These are phyloP conservation scores for Epichloe sibirici DNA, from an alignment of 2,329 filamentous ascomycete species.

Conservation along the genomic window DNA sequence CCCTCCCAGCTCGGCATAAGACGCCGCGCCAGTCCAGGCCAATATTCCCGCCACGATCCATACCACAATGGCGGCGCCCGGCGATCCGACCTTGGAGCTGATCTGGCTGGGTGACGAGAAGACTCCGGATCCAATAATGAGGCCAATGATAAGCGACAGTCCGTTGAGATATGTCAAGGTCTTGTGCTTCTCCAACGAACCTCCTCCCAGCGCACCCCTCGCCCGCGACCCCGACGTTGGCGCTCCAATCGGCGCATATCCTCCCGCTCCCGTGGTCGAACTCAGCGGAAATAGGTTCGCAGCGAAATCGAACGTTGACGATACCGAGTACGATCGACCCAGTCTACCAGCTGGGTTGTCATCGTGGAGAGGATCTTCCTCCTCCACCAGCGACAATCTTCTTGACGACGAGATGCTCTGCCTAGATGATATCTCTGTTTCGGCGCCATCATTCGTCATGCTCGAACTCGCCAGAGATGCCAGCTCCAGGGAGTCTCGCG, in stretches of 20 bases:
- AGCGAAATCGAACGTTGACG: constrained; percentile 92
- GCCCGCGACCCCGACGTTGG: constrained; percentile 44
- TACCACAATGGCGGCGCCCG: constrained; percentile 78
- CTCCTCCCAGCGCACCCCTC: constrained; percentile 48
- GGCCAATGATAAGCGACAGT: constrained; percentile 74
- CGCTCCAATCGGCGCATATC: constrained; percentile 78
- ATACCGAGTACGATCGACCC: constrained; percentile 71
- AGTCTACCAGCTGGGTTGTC: constrained; percentile 37
- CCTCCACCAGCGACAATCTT: constrained; percentile 68
- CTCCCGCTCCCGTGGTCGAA: constrained; percentile 56
- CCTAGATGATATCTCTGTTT: constrained; percentile 56
- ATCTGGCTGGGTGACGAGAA: constrained; percentile 93
- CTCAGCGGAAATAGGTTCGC: constrained; percentile 85
- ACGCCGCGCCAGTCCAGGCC: constrained; percentile 91
- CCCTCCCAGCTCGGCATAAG: constrained; percentile 89
- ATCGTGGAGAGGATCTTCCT: constrained; percentile 62
- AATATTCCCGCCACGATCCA: constrained; percentile 86
- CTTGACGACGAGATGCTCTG: constrained; percentile 90
- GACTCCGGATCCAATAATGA: constrained; percentile 94
- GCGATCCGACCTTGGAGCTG: constrained; percentile 80
- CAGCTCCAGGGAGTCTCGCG: constrained; percentile 90
- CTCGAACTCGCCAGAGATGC: constrained; percentile 86
- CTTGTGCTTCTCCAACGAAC: constrained; percentile 89
- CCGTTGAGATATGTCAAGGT: constrained; percentile 92
- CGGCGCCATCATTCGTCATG: constrained; percentile 37